These are phyloP conservation scores for Hylodesmum podocarpum DNA, from an alignment of 306 rosid genomes.

Conservation along the genomic window DNA sequence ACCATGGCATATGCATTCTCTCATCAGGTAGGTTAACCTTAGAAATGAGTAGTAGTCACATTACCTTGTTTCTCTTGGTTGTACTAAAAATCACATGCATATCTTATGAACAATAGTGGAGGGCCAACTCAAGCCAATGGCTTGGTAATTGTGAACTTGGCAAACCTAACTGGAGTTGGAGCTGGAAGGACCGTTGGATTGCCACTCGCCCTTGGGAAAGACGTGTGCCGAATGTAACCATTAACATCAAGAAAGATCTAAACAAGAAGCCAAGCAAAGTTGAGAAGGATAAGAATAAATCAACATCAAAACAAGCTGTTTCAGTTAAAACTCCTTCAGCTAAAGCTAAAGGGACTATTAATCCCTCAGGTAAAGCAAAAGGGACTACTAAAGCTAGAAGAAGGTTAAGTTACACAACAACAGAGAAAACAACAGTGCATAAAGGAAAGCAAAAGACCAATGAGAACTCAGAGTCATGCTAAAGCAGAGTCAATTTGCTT, in stretches of 20 bases:
- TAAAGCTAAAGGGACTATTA: constrained; percentile 38
- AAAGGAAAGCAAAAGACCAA: constrained; percentile 40
- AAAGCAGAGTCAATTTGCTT: constrained; percentile 29
- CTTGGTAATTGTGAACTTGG: constrained; percentile 61
- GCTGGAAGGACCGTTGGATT: constrained; percentile 90
- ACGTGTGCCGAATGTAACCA: constrained; percentile 41
- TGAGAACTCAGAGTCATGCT: constrained; percentile 31
- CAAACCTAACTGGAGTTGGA: constrained; percentile 82
- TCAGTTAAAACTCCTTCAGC: constrained; percentile 34
- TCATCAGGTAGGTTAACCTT: constrained; percentile 65
- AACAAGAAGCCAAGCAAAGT: constrained; percentile 13
- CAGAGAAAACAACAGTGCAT: constrained; percentile 31
- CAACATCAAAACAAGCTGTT: constrained; percentile 38
- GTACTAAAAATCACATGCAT: background rate
- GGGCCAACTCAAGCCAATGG: constrained; percentile 68
- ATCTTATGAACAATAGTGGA: constrained; percentile 57
- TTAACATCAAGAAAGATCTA: constrained; percentile 50
- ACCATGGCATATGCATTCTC: constrained; percentile 45
- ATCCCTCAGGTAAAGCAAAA: constrained; percentile 43
- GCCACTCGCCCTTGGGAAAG: constrained; percentile 89
- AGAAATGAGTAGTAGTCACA: background rate
- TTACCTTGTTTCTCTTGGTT: background rate
- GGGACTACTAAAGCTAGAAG: constrained; percentile 47
- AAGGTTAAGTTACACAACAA: constrained; percentile 48
- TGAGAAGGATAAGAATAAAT: constrained; percentile 37